Conservation (phyloP, 805 yeast species). For the Maudiozyma saulgeensis region DNA sequence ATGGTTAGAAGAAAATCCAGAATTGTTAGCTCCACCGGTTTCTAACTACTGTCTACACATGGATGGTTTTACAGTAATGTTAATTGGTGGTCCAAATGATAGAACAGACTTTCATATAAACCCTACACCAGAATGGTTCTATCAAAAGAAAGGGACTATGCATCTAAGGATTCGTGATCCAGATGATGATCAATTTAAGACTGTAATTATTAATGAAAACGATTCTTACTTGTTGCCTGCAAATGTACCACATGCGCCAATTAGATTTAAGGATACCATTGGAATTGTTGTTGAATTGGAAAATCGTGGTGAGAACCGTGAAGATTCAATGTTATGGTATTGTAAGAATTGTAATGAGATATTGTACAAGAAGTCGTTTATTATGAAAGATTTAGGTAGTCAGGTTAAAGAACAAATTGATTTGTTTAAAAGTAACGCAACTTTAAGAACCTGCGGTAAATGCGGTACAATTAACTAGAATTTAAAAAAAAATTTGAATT, state of each 20-base stretch:
- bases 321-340: constrained; percentile 82
- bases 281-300: constrained; percentile 83
- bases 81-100: constrained; percentile 93
- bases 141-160: constrained; percentile 82
- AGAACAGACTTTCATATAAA: constrained; percentile 89
- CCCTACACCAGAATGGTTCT: constrained; percentile 91
- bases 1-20: constrained; percentile 73
- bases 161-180: constrained; percentile 66
- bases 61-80: constrained; percentile 91
- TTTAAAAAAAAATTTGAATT: neutral
- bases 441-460: constrained; percentile 58
- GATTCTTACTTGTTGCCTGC: constrained; percentile 83
- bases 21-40: constrained; percentile 81
- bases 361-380: constrained; percentile 61
- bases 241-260: constrained; percentile 84
- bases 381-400: constrained; percentile 75
- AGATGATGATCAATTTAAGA: constrained; percentile 57
- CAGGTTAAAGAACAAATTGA: constrained; percentile 80
- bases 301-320: constrained; percentile 64
- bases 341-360: constrained; percentile 59
- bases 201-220: constrained; percentile 69
- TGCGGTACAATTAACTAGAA: constrained; percentile 63
- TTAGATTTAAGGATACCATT: constrained; percentile 72
- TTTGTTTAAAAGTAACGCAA: constrained; percentile 52
- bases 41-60: constrained; percentile 83